Percentiles rank a stretch among this genome's conserved stretches.
These are phyloP conservation scores for Symbiodinium natans DNA, from an alignment of 73 alveolate species.

Conservation along the genomic window DNA sequence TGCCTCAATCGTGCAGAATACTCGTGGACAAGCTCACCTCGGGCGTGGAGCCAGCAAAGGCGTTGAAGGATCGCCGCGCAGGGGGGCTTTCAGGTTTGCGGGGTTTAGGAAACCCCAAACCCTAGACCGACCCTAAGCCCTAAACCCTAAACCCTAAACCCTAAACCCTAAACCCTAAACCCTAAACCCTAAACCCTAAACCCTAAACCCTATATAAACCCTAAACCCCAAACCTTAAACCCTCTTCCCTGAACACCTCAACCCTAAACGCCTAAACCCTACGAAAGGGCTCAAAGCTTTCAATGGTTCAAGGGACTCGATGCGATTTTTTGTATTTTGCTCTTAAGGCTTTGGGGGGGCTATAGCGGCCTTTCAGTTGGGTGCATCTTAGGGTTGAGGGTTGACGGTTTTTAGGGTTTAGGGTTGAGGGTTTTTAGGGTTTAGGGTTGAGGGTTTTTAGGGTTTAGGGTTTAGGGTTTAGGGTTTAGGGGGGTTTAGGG, in stretches of 20 bases:
- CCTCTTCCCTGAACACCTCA: neutral
- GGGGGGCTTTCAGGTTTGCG: no score
- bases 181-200: neutral
- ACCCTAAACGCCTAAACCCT: no score
- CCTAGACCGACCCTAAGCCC: neutral
- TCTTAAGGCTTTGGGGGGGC: no score
- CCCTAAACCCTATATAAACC: no score
- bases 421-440: neutral
- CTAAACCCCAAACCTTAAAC: neutral
- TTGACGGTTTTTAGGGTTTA: neutral
- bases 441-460: neutral
- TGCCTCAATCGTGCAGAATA: neutral
- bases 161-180: neutral
- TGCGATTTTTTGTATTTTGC: no score
- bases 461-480: neutral
- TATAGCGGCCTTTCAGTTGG: neutral
- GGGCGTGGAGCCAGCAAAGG: conserved; percentile 48
- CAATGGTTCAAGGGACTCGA: no score
- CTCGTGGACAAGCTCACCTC: conserved; percentile 37
- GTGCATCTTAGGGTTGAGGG: neutral
- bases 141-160: neutral
- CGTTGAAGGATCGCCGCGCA: conserved; percentile 7
- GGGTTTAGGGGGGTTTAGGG: neutral
- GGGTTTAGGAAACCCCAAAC: neutral
- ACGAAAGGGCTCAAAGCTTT: no score